A percentile compares a stretch with the other conserved stretches of the same genome.
Conservation (phyloP, 257 asterid species). For the Orobanche coerulescens region DNA sequence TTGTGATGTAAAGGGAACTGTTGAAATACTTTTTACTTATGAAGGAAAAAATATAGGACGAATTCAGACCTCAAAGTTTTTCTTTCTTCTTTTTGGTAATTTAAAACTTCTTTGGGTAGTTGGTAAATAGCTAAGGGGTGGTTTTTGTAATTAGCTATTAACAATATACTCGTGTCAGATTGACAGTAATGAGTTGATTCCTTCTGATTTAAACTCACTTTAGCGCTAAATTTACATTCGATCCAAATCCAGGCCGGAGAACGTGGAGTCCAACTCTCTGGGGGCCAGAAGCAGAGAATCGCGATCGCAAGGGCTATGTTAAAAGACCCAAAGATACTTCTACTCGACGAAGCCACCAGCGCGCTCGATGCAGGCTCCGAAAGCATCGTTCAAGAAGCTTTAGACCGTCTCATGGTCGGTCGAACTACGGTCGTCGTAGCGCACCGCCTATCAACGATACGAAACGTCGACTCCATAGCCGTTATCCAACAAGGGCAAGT, state of each 20-base stretch:
- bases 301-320: conserved; percentile 95
- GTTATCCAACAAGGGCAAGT: conserved; percentile 94
- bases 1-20: no score
- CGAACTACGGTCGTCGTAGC: conserved; percentile 92
- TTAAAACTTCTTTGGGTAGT: no score
- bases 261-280: conserved; percentile 94
- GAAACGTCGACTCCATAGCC: conserved; percentile 84
- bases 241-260: conserved; percentile 70
- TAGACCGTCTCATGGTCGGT: conserved; percentile 88
- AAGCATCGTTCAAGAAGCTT: conserved; percentile 87
- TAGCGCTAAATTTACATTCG: not conserved
- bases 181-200: no score
- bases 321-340: conserved; percentile 80
- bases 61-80: no score
- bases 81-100: no score
- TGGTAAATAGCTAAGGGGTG: no score
- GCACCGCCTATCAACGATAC: conserved; percentile 86
- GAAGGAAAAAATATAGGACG: no score
- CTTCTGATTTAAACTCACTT: not conserved
- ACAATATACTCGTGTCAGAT: no score
- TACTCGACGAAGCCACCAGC: conserved; percentile 92
- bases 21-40: no score
- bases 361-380: conserved; percentile 94
- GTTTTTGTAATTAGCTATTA: no score
- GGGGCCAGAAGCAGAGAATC: conserved; percentile 92